Percentiles rank a stretch among this genome's conserved stretches.
phyloP scores from a whole-genome alignment of 208 protist species.

The Plasmodiophora brassicae region DNA sequence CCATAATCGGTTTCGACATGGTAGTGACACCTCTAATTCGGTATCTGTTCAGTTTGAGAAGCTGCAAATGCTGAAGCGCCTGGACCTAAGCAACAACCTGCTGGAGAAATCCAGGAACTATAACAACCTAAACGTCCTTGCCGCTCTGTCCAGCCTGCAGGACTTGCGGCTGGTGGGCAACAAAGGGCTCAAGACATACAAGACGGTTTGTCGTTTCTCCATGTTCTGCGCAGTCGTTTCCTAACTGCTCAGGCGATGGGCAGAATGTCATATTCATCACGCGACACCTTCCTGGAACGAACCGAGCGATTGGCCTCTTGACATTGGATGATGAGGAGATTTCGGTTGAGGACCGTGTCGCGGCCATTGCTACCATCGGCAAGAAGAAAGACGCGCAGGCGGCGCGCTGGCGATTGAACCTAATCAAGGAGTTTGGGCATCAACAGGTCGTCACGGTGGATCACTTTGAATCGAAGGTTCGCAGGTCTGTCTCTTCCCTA shows the following conservation, averaged over 20 bases:
- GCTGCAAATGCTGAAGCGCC: neutral
- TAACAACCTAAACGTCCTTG: constrained; percentile 1
- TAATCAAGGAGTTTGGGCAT: neutral
- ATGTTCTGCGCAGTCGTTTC: no score
- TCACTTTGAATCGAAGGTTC: constrained; percentile 2
- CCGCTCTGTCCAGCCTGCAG: neutral
- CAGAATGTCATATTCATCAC: neutral
- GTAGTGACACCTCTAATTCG: no score
- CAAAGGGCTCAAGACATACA: neutral
- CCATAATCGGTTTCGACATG: neutral
- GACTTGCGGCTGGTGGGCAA: neutral
- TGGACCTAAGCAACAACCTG: neutral
- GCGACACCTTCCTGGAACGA: neutral
- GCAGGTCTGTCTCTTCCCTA: no score
- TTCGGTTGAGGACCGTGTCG: constrained; percentile 6
- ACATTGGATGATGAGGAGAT: neutral
- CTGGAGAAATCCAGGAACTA: constrained; percentile 7
- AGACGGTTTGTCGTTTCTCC: no score
- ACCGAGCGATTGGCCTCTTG: neutral
- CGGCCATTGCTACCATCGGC: neutral
- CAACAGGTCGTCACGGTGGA: neutral
- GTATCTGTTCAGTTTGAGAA: neutral
- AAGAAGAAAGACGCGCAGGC: neutral
- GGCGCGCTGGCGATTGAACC: neutral
- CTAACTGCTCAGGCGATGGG: no score